Conservation (phyloP, 352 stramenopile genomes). For the Globisporangium canariense region DNA sequence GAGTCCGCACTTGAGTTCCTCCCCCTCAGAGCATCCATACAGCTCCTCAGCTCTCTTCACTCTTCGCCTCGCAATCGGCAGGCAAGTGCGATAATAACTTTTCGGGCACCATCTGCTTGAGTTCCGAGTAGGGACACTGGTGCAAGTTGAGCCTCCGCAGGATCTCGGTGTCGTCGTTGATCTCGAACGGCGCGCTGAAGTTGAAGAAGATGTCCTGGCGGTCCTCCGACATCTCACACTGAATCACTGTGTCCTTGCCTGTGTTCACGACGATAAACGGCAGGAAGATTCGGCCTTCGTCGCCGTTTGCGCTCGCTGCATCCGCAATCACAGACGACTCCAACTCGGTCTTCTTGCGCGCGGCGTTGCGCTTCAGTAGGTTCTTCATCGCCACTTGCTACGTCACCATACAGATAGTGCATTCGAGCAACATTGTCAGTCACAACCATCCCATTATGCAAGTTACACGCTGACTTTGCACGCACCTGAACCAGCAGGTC, state of each 20-base stretch:
- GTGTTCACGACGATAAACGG: constrained; percentile 97
- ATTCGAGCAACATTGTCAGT: not conserved
- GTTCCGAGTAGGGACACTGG: constrained; percentile 57
- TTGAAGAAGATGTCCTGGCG: constrained; percentile 96
- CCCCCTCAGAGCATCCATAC: not conserved
- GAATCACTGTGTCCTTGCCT: constrained; percentile 91
- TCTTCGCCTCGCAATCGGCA: constrained; percentile 76
- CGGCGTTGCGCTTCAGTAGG: constrained; percentile 85
- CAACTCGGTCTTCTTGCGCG: constrained; percentile 47
- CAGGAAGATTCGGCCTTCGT: constrained; percentile 90
- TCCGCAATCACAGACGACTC: constrained; percentile 22
- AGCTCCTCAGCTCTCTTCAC: constrained; percentile 34
- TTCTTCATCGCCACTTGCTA: constrained; percentile 95
- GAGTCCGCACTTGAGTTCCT: not conserved
- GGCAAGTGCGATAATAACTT: constrained; percentile 76
- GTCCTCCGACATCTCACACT: constrained; percentile 96
- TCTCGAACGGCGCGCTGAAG: constrained; percentile 96
- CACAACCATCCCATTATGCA: not conserved
- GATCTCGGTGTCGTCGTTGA: constrained; percentile 97
- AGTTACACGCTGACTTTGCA: not conserved
- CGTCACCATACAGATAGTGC: not conserved
- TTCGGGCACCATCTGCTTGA: constrained; percentile 71
- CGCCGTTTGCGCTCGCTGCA: constrained; percentile 13
- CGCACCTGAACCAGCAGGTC: constrained; percentile 89
- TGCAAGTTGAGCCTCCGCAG: constrained; percentile 92